Evolutionary conservation across 345 rosid species (phyloP).

Genomic region (Mercurialis annua): DNA sequence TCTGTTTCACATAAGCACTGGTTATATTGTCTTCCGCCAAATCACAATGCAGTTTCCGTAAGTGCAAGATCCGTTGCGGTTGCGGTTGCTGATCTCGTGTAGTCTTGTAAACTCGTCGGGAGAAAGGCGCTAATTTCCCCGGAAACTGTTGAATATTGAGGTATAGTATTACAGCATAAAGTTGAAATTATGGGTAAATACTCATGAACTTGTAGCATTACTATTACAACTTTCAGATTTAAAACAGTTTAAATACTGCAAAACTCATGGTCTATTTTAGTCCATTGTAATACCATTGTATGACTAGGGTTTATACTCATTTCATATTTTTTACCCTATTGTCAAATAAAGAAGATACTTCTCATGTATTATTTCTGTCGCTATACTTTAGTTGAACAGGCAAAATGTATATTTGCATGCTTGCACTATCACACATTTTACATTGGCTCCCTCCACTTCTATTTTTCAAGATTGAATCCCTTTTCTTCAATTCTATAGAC

Average conservation of each 20-base stretch:
- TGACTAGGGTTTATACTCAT: too few species aligned
- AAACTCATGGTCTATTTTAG: neutral
- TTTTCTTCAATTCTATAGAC: too few species aligned
- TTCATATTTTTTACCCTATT: too few species aligned
- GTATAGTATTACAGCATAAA: neutral
- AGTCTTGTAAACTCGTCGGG: slow-evolving; percentile 10
- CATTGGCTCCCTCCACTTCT: too few species aligned
- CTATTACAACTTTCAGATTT: neutral
- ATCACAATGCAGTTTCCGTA: neutral
- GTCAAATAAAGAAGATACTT: too few species aligned
- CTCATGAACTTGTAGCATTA: neutral
- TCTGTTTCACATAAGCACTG: neutral
- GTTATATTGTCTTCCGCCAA: neutral
- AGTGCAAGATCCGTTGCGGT: neutral
- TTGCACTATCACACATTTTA: too few species aligned
- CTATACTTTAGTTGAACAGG: too few species aligned
- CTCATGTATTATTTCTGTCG: too few species aligned
- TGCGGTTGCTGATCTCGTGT: neutral
- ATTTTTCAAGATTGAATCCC: too few species aligned
- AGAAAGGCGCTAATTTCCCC: neutral
- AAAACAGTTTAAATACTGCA: neutral
- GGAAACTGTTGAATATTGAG: neutral
- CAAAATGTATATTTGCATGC: too few species aligned
- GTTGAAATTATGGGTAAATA: neutral
- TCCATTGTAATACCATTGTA: too few species aligned